These are phyloP conservation scores for Phytopythium delawarense DNA, from an alignment of 352 stramenopile species.

Conservation along the genomic window DNA sequence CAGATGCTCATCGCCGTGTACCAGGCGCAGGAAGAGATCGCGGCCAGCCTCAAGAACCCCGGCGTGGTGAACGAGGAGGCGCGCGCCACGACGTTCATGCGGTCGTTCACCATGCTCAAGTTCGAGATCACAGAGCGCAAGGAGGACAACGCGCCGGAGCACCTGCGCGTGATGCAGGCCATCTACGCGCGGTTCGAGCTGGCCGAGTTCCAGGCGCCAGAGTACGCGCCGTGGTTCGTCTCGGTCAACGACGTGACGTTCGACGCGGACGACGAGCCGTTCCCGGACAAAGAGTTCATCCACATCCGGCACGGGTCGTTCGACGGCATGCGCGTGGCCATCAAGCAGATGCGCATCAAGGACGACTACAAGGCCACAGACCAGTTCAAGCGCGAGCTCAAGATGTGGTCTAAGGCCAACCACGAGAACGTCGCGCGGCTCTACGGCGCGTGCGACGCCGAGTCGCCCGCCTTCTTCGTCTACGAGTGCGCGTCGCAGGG, in stretches of 20 bases:
- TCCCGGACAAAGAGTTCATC: constrained; percentile 22
- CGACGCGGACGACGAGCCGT: constrained; percentile 7
- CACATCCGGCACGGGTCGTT: constrained; percentile 23
- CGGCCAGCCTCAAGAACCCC: background rate
- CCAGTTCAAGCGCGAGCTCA: constrained; percentile 25
- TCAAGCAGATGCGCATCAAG: constrained; percentile 27
- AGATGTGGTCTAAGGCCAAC: constrained; percentile 26
- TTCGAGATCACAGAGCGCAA: constrained; percentile 17
- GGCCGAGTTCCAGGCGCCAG: constrained; percentile 8
- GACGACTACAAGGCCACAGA: constrained; percentile 12
- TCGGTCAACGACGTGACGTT: constrained; percentile 21
- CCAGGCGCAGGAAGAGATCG: background rate
- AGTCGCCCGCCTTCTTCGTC: constrained; percentile 26
- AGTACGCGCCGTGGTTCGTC: constrained; percentile 17
- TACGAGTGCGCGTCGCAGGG: constrained; percentile 32
- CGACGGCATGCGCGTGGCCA: constrained; percentile 22
- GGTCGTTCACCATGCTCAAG: constrained; percentile 18
- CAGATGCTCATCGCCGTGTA: background rate
- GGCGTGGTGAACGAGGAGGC: constrained; percentile 11
- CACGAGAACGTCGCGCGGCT: constrained; percentile 33
- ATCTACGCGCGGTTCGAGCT: constrained; percentile 13
- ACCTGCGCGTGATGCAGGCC: constrained; percentile 19
- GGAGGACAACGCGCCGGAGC: constrained; percentile 14
- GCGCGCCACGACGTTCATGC: constrained; percentile 3
- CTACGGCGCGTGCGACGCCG: constrained; percentile 35